Conservation (phyloP, 2,329 filamentous ascomycete species). For the Mycosphaerelloides madeirae region DNA sequence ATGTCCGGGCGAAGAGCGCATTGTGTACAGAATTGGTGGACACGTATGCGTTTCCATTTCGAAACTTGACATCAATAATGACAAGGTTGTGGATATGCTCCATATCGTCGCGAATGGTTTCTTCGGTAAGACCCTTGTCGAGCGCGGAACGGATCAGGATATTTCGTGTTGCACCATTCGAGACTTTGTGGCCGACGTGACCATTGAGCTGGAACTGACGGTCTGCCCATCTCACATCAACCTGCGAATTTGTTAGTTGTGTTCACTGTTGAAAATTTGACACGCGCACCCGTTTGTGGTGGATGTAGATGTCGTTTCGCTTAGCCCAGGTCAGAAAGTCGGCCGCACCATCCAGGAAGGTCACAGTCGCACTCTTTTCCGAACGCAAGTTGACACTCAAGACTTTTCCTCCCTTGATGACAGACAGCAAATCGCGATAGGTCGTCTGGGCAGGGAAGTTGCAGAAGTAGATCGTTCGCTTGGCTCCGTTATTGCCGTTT, state of each 20-base stretch:
- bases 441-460: constrained; percentile 60
- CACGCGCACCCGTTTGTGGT: constrained; percentile 58
- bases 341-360: constrained; percentile 62
- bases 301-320: constrained; percentile 63
- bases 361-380: constrained; percentile 60
- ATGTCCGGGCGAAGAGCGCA: constrained; percentile 69
- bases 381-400: constrained; percentile 63
- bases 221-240: constrained; percentile 65
- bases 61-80: constrained; percentile 61
- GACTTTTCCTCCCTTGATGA: constrained; percentile 65
- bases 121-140: constrained; percentile 53
- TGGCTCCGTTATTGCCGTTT: constrained; percentile 5
- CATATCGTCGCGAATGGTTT: constrained; percentile 64
- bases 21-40: constrained; percentile 73
- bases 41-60: constrained; percentile 58
- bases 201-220: constrained; percentile 62
- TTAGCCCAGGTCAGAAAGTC: constrained; percentile 63
- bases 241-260: constrained; percentile 41
- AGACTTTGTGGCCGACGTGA: constrained; percentile 62
- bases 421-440: constrained; percentile 60
- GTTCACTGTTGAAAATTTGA: neutral
- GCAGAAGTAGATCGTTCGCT: constrained; percentile 56
- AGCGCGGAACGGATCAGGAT: constrained; percentile 59
- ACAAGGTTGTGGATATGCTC: constrained; percentile 78
- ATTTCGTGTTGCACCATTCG: constrained; percentile 66